Evolutionary conservation across 495 filamentous ascomycete genomes (phyloP), one percentile per base, ranked within the genome.

Genomic region (Viridothelium virens): DNA sequence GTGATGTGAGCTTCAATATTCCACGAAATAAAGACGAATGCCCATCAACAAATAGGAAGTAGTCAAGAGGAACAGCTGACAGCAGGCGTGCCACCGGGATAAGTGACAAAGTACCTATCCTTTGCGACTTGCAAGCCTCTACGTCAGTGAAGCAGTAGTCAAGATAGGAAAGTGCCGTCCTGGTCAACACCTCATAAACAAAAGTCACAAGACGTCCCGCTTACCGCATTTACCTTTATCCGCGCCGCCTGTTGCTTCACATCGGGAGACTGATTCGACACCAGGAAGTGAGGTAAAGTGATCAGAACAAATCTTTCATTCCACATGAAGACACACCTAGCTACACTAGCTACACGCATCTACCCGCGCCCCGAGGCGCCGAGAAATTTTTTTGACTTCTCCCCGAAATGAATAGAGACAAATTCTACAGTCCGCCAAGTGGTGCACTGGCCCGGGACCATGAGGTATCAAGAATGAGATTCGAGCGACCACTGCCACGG

Each of bases 291-390:
- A 44, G 41, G 48, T 1, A 53, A 53, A 53, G 48, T 53, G 18
- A 53, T 14, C 18, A n/a, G 18, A n/a, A 59, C 18, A 59, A 34
- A 18, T 4, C 53, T 59, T 59, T 59, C 53, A 59, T 59, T 59
- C 31, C 53, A 59, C 31, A 36, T 36, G 14, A 59, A 9, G 11
- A 59, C 53, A 59, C n/a, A 59, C 31, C 53, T 59, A 59, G 53
- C 53, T 59, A 59, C 53, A 59, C 53, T 59, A 59, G 53, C 53
- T 59, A 59, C 18, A 59, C 5, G 36, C 53, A 59, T 59, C 53
- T 36, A 36, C 53, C 53, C 18, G 53, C 53, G 53, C 53, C 53
- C 36, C 36, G 3, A 11, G 11, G 53, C 53, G 53, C 53, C 53
- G 11, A 36, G 18, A n/a, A 25, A 25, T 0, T 0, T 25, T 36